Conservation (phyloP, 306 rosid species). For the Cucumis hystrix region DNA sequence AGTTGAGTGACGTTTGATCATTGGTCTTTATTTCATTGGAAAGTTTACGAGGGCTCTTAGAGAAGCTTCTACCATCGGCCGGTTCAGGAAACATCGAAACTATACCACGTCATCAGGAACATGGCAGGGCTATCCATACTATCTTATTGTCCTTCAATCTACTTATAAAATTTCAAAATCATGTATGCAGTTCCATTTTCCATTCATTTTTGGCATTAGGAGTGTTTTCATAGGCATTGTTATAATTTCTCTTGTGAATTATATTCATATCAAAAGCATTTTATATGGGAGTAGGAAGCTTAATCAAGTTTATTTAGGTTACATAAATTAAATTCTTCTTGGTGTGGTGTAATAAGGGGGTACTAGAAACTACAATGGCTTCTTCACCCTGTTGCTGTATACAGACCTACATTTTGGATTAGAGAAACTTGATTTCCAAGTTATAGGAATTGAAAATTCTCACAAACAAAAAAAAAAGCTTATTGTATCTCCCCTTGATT, state of each 20-base stretch:
- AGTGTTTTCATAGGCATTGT: slow-evolving; percentile 22
- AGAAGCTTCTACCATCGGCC: slow-evolving; percentile 30
- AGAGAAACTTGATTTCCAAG: background rate
- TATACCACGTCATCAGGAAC: slow-evolving; percentile 34
- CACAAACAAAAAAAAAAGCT: background rate
- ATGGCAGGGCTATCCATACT: slow-evolving; percentile 70
- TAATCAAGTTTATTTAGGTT: background rate
- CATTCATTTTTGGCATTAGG: slow-evolving; percentile 11
- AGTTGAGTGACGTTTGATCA: too few relatives aligned
- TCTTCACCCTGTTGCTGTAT: background rate
- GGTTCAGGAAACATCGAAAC: slow-evolving; percentile 21
- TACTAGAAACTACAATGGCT: background rate
- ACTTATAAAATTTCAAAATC: slow-evolving; percentile 10
- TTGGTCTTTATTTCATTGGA: too few relatives aligned
- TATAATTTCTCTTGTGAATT: background rate
- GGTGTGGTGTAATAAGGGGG: slow-evolving; percentile 2
- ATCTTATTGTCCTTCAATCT: slow-evolving; percentile 68
- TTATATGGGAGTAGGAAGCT: slow-evolving; percentile 7
- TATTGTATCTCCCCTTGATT: too few relatives aligned
- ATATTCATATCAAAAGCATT: background rate
- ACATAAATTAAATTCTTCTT: slow-evolving; percentile 9
- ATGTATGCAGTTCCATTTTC: background rate
- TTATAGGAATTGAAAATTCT: background rate
- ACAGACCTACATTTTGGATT: background rate
- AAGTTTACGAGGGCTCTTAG: too few relatives aligned